Evolutionary conservation across 495 filamentous ascomycete species (phyloP).

Genomic region (Xylaria grammica): DNA sequence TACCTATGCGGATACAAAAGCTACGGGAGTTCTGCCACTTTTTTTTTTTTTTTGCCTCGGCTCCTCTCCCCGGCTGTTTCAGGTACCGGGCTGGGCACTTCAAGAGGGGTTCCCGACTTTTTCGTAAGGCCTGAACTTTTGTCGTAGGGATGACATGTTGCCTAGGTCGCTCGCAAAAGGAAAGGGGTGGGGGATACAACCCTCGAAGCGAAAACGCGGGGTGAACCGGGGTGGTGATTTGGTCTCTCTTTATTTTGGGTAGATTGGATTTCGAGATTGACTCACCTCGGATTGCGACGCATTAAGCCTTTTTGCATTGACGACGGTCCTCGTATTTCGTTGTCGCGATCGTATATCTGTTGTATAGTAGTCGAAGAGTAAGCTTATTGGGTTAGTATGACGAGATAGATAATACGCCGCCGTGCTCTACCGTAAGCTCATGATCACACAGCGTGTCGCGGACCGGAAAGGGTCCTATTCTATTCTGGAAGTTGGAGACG

Average conservation of each 20-base stretch:
- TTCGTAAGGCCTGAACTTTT: neutral
- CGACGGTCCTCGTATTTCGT: neutral
- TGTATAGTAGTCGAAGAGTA: neutral
- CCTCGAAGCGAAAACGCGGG: constrained; percentile 19
- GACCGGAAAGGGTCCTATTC: neutral
- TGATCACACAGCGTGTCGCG: neutral
- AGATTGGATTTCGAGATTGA: neutral
- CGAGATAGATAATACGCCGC: neutral
- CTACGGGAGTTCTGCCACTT: too few species aligned
- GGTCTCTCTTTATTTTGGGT: constrained; percentile 1
- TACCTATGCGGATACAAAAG: neutral
- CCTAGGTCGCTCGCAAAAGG: neutral
- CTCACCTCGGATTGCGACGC: neutral
- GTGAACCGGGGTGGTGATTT: constrained; percentile 10
- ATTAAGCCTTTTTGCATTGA: constrained; percentile 1
- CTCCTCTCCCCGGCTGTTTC: constrained; percentile 12
- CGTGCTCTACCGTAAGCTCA: neutral
- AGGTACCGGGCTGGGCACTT: constrained; percentile 2
- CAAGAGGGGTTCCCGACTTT: neutral
- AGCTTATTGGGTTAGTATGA: neutral
- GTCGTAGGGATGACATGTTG: neutral
- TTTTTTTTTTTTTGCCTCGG: constrained; percentile 2
- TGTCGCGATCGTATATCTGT: too few species aligned
- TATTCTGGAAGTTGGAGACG: neutral
- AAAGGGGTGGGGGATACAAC: constrained; percentile 3